A percentile compares a stretch with the other conserved stretches of the same genome.
phyloP scores from a whole-genome alignment of 352 stramenopile species.

The Elongisporangium undulatum region DNA sequence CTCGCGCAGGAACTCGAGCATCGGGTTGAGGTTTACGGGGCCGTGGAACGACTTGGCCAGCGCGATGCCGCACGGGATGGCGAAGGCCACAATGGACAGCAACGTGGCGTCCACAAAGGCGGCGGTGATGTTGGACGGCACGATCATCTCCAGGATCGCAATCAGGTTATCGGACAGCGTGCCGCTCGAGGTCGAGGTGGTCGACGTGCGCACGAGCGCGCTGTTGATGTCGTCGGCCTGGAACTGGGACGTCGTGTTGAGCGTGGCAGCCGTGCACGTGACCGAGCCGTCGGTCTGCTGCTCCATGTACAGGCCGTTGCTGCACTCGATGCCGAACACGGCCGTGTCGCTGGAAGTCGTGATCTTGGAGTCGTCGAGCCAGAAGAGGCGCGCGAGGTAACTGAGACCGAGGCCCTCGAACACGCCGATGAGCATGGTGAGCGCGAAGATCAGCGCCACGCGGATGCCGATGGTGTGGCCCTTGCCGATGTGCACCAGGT shows the following conservation, averaged over 20 bases:
- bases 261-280: conserved; percentile 38
- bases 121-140: conserved; percentile 70
- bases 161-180: conserved; percentile 66
- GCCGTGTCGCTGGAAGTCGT: conserved; percentile 24
- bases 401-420: conserved; percentile 55
- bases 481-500: conserved; percentile 54
- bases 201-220: conserved; percentile 41
- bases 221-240: conserved; percentile 51
- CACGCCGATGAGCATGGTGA: conserved; percentile 42
- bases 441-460: conserved; percentile 34
- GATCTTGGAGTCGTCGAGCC: conserved; percentile 18
- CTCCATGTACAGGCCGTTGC: conserved; percentile 63
- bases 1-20: conserved; percentile 76
- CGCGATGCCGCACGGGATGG: conserved; percentile 54
- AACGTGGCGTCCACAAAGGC: conserved; percentile 64
- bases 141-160: conserved; percentile 47
- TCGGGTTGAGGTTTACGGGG: conserved; percentile 60
- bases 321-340: conserved; percentile 73
- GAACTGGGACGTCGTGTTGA: conserved; percentile 45
- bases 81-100: conserved; percentile 68
- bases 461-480: conserved; percentile 37
- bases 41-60: conserved; percentile 70
- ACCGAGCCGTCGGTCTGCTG: conserved; percentile 41
- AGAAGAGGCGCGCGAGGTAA: conserved; percentile 43
- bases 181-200: conserved; percentile 27